Base-by-base conservation (phyloP, 371 early-diverging fungal genomes). In the Mucor velutinosus region DNA sequence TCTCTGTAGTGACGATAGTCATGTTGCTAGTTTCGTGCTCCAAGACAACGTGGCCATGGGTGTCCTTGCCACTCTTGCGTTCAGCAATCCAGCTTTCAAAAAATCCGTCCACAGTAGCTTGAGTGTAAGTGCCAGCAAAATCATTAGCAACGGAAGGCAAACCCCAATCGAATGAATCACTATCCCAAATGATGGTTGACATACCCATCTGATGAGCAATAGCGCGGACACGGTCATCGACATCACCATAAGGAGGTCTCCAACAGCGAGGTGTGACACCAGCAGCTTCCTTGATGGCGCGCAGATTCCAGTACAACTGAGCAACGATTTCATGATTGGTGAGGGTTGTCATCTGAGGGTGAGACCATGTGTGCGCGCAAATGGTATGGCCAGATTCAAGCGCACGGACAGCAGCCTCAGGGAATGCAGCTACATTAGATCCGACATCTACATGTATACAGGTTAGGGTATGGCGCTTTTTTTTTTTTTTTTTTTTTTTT, bases 351-450 rank as follows among this genome's bases (percentile, higher is more conserved):
- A 87, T 80, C 14, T 73, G 66, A 19, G 68, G 69, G 63, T 87
- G 89, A 30, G 81, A 76, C 80, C 82, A 86, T 4, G 89, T 86
- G 47, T 87, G 87, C 10, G 78, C 74, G 58, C 82, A 81, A 12
- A 87, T 56, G 17, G 65, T 66, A 53, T 85, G 84, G 0, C 82
- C 80, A 39, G 72, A 69, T 51, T 77, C 58, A 56, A 74, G 58
- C 8, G 78, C 83, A 39, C 81, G 72, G 17, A 70, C 58, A 23
- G 78, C 83, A 61, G 79, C 81, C 30, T 77, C 71, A 35, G 83
- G 83, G 51, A 64, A 80, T 11, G 37, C 60, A 5, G 67, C 69
- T 1, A 83, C 79, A 49, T 83, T 80, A 41, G 81, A 77, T 7
- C 83, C 83, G 21, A 83, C 78, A 66, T 77, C 82, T 80, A 37